phyloP scores from a whole-genome alignment of 2,329 filamentous ascomycete species.

The Xylaria sp. region DNA sequence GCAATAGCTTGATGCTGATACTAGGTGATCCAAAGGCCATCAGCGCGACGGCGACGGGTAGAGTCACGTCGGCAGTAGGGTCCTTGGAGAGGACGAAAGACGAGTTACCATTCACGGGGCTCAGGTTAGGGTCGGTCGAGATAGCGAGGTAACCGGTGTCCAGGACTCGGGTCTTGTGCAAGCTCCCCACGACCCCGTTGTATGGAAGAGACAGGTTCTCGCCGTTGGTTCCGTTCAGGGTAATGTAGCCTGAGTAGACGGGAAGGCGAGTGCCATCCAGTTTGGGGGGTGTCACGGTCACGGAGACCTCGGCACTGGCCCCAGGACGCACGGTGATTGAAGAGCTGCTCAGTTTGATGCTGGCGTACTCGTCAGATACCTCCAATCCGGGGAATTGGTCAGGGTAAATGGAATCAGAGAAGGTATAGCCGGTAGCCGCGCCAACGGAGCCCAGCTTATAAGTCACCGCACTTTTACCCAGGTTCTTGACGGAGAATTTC shows the following conservation, averaged over 20 bases:
- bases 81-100: slow-evolving; percentile 45
- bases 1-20: slow-evolving; percentile 58
- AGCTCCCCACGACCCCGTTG: slow-evolving; percentile 52
- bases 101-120: slow-evolving; percentile 42
- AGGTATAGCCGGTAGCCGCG: slow-evolving; percentile 65
- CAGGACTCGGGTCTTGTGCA: slow-evolving; percentile 51
- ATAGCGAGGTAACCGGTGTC: slow-evolving; percentile 50
- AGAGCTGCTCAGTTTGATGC: slow-evolving; percentile 54
- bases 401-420: slow-evolving; percentile 53
- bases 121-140: slow-evolving; percentile 49
- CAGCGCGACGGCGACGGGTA: slow-evolving; percentile 55
- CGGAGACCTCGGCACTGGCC: slow-evolving; percentile 50
- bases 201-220: slow-evolving; percentile 50
- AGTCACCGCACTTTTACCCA: slow-evolving; percentile 58
- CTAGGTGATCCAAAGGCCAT: slow-evolving; percentile 59
- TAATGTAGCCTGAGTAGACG: slow-evolving; percentile 61
- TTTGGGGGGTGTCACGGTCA: slow-evolving; percentile 58
- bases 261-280: slow-evolving; percentile 55
- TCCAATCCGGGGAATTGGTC: slow-evolving; percentile 58
- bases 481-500: slow-evolving; percentile 67
- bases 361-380: slow-evolving; percentile 54
- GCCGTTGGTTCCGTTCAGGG: slow-evolving; percentile 57
- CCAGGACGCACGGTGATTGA: slow-evolving; percentile 48
- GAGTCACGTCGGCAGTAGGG: slow-evolving; percentile 42
- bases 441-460: slow-evolving; percentile 63